A percentile compares a stretch with the other conserved stretches of the same genome.
These are phyloP conservation scores for Pythium oligandrum DNA, from an alignment of 352 stramenopile genomes.

Conservation along the genomic window DNA sequence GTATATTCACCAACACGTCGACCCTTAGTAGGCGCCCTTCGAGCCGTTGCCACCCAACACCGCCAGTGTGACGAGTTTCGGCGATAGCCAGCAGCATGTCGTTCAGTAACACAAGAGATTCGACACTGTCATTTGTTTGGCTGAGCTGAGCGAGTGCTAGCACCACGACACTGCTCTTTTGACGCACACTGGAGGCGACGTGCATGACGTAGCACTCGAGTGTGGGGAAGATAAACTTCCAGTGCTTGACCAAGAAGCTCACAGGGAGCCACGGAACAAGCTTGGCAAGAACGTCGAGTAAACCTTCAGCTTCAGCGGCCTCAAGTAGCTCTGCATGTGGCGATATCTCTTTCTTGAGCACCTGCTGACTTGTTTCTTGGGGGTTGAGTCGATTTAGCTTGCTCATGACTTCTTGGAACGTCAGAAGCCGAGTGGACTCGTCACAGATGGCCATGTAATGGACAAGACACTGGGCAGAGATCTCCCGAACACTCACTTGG, in stretches of 20 bases:
- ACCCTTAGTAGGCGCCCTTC: constrained; percentile 71
- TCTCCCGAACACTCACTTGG: constrained; percentile 52
- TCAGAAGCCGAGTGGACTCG: constrained; percentile 36
- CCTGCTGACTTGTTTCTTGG: constrained; percentile 1
- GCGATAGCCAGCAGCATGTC: constrained; percentile 49
- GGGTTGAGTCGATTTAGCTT: constrained; percentile 64
- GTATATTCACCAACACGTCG: constrained; percentile 38
- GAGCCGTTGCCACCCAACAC: constrained; percentile 55
- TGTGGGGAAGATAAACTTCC: constrained; percentile 63
- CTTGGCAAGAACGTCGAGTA: constrained; percentile 55
- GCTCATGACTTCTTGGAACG: constrained; percentile 72
- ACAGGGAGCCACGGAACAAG: constrained; percentile 34
- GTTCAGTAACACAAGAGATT: constrained; percentile 28
- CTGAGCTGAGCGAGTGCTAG: constrained; percentile 35
- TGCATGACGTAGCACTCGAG: constrained; percentile 72
- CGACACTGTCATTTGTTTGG: constrained; percentile 6
- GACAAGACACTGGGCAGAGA: constrained; percentile 42
- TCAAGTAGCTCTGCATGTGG: constrained; percentile 30
- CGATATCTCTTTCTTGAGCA: neutral
- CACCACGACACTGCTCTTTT: constrained; percentile 49
- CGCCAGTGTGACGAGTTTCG: constrained; percentile 9
- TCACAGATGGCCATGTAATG: constrained; percentile 46
- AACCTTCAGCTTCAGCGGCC: constrained; percentile 52
- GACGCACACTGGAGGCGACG: constrained; percentile 59
- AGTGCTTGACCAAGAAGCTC: constrained; percentile 60